Evolutionary conservation across 1,284 basidiomycete species (phyloP), one percentile per base, ranked within the genome.

Genomic region (Cutaneotrichosporon cavernicola): DNA sequence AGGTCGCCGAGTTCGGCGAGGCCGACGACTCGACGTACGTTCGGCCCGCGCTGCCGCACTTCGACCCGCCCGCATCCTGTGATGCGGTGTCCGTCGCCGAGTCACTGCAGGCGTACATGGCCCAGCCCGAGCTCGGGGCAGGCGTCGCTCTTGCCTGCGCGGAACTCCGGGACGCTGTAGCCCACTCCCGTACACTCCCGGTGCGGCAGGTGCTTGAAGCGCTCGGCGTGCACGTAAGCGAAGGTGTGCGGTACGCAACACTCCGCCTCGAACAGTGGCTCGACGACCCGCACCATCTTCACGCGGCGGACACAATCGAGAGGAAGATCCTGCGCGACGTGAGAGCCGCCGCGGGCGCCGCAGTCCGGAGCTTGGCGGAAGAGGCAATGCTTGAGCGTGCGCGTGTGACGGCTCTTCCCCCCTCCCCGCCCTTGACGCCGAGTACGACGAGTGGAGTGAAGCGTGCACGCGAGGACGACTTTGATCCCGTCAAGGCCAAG

Each of bases 151-250:
- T 66, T 6, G 57, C 58, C 0, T 40, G 69, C 30, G 68, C 66
- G 0, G 70, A 70, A 0, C 53, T 75, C 14, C 66, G 69, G 1
- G 70, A 70, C 50, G 66, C 67, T 2, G 68, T 66, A 4, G 22
- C 61, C 1, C 36, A 61, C 7, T 64, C 65, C 1, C 63, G 61
- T 65, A 66, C 69, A 2, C 58, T 73, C 5, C 72, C 71, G 2
- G 64, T 74, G 21, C 52, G 64, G 16, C 58, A 63, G 3, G 65
- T 71, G 2, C 67, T 76, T 2, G 62, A 64, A 49, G 65, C 66
- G 2, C 55, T 76, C 6, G 69, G 68, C 9, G 62, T 56, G 21
- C 60, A 71, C 55, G 65, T 73, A 14, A 63, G 69, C 11, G 66
- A 67, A 18, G 32, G 36, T 2, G 46, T 68, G 4, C 34, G 49